These are phyloP conservation scores for Phytophthora brassicae DNA, from an alignment of 352 stramenopile genomes.

Conservation along the genomic window DNA sequence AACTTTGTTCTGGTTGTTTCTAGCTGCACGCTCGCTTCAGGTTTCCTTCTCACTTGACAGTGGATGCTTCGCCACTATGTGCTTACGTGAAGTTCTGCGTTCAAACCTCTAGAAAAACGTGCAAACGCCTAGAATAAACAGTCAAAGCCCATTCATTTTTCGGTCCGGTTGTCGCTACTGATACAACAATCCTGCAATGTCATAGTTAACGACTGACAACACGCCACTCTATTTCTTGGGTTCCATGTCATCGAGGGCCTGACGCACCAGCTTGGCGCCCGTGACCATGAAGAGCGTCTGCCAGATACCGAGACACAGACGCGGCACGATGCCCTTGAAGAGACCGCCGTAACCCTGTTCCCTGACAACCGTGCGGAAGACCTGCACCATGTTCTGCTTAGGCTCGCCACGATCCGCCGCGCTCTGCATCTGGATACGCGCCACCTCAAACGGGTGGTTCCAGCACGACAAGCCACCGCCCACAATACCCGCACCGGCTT, in stretches of 20 bases:
- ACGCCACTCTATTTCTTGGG: slow-evolving; percentile 33
- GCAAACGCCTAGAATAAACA: slow-evolving; percentile 1
- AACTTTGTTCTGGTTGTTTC: not conserved
- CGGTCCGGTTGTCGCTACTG: slow-evolving; percentile 17
- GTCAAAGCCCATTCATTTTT: slow-evolving; percentile 14
- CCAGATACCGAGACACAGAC: slow-evolving; percentile 86
- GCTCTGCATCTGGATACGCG: slow-evolving; percentile 92
- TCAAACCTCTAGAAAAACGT: slow-evolving; percentile 43
- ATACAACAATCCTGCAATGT: not conserved
- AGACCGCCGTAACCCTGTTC: slow-evolving; percentile 81
- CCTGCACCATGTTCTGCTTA: slow-evolving; percentile 90
- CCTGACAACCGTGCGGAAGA: slow-evolving; percentile 86
- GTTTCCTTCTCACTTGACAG: slow-evolving; percentile 60
- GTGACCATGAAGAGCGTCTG: slow-evolving; percentile 94
- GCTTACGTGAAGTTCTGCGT: slow-evolving; percentile 64
- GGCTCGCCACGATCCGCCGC: slow-evolving; percentile 85
- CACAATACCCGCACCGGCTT: slow-evolving; percentile 84
- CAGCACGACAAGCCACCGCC: slow-evolving; percentile 87
- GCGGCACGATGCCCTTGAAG: slow-evolving; percentile 91
- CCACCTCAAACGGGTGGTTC: slow-evolving; percentile 93
- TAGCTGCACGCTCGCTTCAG: slow-evolving; percentile 24
- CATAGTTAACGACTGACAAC: not conserved
- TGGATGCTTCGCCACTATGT: slow-evolving; percentile 82
- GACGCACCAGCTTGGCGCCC: slow-evolving; percentile 88
- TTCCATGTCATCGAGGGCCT: slow-evolving; percentile 72